phyloP scores from a whole-genome alignment of 768 basidiomycete genomes.

The Termitomyces sp. region DNA sequence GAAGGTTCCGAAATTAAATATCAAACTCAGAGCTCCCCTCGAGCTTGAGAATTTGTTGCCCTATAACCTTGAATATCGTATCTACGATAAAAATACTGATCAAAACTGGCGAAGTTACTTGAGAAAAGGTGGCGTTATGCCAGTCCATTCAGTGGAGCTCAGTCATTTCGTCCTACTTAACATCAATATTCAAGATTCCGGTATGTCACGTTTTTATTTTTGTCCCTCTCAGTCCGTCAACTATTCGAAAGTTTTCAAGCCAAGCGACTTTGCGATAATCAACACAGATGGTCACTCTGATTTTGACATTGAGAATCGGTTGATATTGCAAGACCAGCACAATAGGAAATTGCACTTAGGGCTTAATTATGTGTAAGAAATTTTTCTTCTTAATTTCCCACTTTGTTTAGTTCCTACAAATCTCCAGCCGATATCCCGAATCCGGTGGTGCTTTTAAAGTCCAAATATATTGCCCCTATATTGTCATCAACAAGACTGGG shows the following conservation, averaged over 20 bases:
- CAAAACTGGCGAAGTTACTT: conserved; percentile 95
- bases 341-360: conserved; percentile 75
- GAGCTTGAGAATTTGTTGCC: conserved; percentile 95
- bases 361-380: conserved; percentile 83
- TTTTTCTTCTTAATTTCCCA: neutral
- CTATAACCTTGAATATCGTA: conserved; percentile 91
- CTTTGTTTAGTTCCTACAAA: neutral
- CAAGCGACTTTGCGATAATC: conserved; percentile 96
- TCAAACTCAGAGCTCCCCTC: conserved; percentile 87
- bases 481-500: conserved; percentile 90
- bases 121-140: conserved; percentile 90
- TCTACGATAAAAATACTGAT: conserved; percentile 92
- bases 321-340: conserved; percentile 66
- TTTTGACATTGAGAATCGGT: conserved; percentile 70
- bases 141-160: conserved; percentile 92
- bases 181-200: conserved; percentile 85
- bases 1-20: conserved; percentile 76
- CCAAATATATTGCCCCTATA: conserved; percentile 87
- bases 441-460: conserved; percentile 96
- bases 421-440: conserved; percentile 64
- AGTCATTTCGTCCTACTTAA: conserved; percentile 86
- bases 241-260: conserved; percentile 63
- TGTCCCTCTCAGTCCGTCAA: neutral
- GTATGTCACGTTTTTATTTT: conserved; percentile 32
- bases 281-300: conserved; percentile 90